These are phyloP conservation scores for Boletus fagicola DNA, from an alignment of 768 basidiomycete species.

Conservation along the genomic window DNA sequence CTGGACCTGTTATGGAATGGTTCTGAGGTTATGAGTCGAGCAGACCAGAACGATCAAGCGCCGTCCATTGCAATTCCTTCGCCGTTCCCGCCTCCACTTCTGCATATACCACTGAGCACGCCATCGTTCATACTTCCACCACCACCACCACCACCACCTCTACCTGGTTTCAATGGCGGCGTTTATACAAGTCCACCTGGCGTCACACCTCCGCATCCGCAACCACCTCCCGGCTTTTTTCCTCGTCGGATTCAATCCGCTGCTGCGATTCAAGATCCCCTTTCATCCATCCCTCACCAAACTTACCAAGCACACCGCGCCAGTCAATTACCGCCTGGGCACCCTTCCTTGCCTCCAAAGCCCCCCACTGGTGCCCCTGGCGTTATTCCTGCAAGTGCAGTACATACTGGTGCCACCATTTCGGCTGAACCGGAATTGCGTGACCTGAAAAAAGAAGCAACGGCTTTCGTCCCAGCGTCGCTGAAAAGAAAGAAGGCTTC, in stretches of 20 bases:
- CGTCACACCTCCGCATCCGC: constrained; percentile 28
- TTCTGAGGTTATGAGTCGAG: constrained; percentile 1
- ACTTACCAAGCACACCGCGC: constrained; percentile 75
- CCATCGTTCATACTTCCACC: constrained; percentile 24
- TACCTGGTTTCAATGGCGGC: constrained; percentile 12
- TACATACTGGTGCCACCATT: constrained; percentile 60
- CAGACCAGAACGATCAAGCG: constrained; percentile 11
- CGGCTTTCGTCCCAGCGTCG: constrained; percentile 82
- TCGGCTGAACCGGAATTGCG: constrained; percentile 85
- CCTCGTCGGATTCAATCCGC: constrained; percentile 50
- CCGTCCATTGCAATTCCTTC: neutral
- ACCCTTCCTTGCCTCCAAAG: constrained; percentile 46
- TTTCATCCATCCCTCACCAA: constrained; percentile 72
- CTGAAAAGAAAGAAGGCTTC: constrained; percentile 70
- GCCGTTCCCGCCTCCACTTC: constrained; percentile 27
- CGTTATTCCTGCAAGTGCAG: constrained; percentile 45
- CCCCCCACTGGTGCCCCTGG: constrained; percentile 27
- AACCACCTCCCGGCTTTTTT: constrained; percentile 67
- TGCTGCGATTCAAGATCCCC: constrained; percentile 67
- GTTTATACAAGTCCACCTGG: constrained; percentile 12
- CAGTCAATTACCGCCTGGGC: constrained; percentile 36
- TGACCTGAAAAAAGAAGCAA: constrained; percentile 93
- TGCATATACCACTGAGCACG: constrained; percentile 12
- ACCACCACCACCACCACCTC: constrained; percentile 14
- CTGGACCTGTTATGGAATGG: neutral